A percentile compares a stretch with the other conserved stretches of the same genome.
phyloP scores from a whole-genome alignment of 1,284 basidiomycete species.

The Ganoderma meredithae region DNA sequence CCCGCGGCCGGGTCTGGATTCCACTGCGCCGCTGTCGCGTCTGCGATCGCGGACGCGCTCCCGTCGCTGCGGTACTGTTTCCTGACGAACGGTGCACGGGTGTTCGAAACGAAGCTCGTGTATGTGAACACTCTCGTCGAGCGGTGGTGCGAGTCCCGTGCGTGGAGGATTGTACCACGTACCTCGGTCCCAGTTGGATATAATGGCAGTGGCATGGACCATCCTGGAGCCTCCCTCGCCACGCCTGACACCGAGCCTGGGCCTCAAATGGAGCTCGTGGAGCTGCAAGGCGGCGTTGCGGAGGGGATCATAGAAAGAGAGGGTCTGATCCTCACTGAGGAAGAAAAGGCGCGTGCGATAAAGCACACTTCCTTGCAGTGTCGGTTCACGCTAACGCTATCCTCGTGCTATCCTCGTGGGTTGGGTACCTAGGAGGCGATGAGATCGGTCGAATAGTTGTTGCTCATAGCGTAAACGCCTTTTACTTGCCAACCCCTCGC shows the following conservation, averaged over 20 bases:
- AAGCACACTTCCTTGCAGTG: no score
- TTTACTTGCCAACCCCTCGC: no score
- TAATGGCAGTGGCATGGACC: not conserved
- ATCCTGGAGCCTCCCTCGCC: not conserved
- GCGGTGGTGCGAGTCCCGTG: not conserved
- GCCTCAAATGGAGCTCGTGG: not conserved
- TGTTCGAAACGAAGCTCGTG: not conserved
- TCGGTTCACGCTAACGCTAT: no score
- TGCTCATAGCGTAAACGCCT: no score
- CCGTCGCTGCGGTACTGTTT: not conserved
- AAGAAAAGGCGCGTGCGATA: not conserved
- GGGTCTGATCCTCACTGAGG: not conserved
- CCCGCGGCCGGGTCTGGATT: not conserved
- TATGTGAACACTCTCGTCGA: not conserved
- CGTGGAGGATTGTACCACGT: not conserved
- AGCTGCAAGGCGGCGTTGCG: not conserved
- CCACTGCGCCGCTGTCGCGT: not conserved
- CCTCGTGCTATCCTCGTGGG: no score
- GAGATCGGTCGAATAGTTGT: no score
- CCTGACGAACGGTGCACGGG: not conserved
- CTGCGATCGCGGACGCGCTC: not conserved
- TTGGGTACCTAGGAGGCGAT: no score
- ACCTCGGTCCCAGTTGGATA: not conserved
- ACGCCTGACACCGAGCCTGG: not conserved
- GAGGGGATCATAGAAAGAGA: not conserved